These are phyloP conservation scores for Akanthomyces dipterigenus DNA, from an alignment of 2,329 filamentous ascomycete species.

Conservation along the genomic window DNA sequence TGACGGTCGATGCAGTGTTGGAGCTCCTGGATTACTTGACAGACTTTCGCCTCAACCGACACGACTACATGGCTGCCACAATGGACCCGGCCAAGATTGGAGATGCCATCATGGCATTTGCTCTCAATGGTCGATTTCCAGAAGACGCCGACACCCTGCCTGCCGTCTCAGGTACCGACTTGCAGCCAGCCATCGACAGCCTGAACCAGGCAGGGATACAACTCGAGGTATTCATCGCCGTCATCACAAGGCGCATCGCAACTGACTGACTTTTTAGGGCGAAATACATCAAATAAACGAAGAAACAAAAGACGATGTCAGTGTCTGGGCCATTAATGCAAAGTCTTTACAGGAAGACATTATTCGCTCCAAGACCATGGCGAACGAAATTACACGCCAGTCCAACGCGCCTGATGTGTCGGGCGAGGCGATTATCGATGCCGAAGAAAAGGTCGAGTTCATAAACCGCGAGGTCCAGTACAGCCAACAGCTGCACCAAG, in stretches of 20 bases:
- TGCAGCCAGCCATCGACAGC: conserved; percentile 34
- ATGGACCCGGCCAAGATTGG: conserved; percentile 28
- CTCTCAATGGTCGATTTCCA: conserved; percentile 35
- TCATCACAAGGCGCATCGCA: background rate
- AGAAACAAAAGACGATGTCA: conserved; percentile 70
- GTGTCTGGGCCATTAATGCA: conserved; percentile 79
- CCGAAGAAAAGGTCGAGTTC: conserved; percentile 49
- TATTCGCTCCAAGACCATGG: conserved; percentile 68
- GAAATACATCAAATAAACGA: conserved; percentile 72
- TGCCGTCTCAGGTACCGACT: conserved; percentile 30
- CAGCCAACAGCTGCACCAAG: conserved; percentile 47
- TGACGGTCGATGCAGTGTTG: background rate
- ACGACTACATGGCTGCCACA: conserved; percentile 23
- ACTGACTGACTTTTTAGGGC: conserved; percentile 22
- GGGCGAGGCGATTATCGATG: conserved; percentile 45
- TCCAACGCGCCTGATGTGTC: conserved; percentile 57
- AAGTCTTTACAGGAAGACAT: conserved; percentile 82
- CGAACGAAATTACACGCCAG: conserved; percentile 72
- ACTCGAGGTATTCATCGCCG: conserved; percentile 30
- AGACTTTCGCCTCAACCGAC: background rate
- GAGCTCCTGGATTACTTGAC: background rate
- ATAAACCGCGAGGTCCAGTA: conserved; percentile 52
- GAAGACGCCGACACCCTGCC: conserved; percentile 30
- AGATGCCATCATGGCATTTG: conserved; percentile 34
- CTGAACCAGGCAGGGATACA: conserved; percentile 28